phyloP scores from a whole-genome alignment of 805 yeast genomes.

The Yamadazyma philogaea region DNA sequence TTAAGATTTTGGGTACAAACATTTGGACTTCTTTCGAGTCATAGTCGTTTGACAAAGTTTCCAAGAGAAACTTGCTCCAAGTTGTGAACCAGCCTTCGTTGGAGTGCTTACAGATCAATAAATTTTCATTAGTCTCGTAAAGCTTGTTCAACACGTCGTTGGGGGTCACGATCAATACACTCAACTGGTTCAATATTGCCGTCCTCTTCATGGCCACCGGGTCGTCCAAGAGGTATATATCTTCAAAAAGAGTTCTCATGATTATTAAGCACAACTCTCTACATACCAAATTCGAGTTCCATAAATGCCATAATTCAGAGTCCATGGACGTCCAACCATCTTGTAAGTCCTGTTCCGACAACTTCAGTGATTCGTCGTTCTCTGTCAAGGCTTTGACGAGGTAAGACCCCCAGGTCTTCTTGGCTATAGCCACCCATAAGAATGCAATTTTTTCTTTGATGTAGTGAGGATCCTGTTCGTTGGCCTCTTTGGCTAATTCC shows the following conservation, averaged over 20 bases:
- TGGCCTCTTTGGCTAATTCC: constrained; percentile 63
- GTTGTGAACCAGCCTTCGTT: constrained; percentile 81
- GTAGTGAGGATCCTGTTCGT: constrained; percentile 77
- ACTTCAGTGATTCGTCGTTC: constrained; percentile 13
- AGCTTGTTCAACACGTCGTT: constrained; percentile 56
- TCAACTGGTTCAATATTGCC: constrained; percentile 71
- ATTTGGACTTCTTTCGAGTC: constrained; percentile 26
- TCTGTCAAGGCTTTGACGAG: constrained; percentile 33
- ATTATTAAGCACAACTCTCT: constrained; percentile 78
- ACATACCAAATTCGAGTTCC: constrained; percentile 63
- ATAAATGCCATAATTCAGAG: constrained; percentile 62
- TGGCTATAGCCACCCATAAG: constrained; percentile 88
- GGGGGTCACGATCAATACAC: constrained; percentile 81
- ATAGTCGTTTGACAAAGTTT: constrained; percentile 30
- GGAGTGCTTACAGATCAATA: constrained; percentile 62
- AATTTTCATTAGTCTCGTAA: constrained; percentile 64
- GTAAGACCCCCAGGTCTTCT: constrained; percentile 84
- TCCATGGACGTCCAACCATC: constrained; percentile 92
- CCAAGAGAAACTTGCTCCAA: constrained; percentile 52
- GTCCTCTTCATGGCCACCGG: constrained; percentile 81
- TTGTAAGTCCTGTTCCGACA: constrained; percentile 46
- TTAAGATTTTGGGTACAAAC: constrained; percentile 66
- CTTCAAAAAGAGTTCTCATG: constrained; percentile 86
- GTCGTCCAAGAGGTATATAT: constrained; percentile 86
- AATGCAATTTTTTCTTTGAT: constrained; percentile 85